A percentile compares a stretch with the other conserved stretches of the same genome.
These are phyloP conservation scores for Boletus tylopilopsis DNA, from an alignment of 768 basidiomycete genomes.

Conservation along the genomic window DNA sequence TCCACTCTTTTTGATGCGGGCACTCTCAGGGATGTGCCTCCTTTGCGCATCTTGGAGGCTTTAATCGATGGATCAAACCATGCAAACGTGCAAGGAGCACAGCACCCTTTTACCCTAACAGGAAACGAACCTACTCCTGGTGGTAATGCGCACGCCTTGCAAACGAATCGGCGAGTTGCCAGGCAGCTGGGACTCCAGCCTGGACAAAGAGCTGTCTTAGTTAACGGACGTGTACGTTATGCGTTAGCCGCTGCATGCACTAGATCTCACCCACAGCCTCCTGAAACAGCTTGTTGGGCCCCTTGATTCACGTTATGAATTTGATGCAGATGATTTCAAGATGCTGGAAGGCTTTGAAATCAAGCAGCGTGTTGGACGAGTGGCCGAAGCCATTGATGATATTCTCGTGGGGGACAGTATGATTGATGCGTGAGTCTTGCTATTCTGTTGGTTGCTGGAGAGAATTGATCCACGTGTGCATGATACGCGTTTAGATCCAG, in stretches of 20 bases:
- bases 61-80: conserved; percentile 10
- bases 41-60: conserved; percentile 15
- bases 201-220: conserved; percentile 59
- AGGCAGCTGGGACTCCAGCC: conserved; percentile 56
- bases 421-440: conserved; percentile 40
- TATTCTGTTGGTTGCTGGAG: not conserved
- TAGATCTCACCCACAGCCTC: conserved; percentile 3
- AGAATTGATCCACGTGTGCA: not conserved
- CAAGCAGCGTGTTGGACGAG: conserved; percentile 62
- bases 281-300: conserved; percentile 70
- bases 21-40: conserved; percentile 30
- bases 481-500: conserved; percentile 38
- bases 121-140: conserved; percentile 26
- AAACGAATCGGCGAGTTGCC: conserved; percentile 44
- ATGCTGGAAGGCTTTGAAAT: conserved; percentile 73
- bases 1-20: conserved; percentile 46
- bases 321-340: conserved; percentile 68
- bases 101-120: conserved; percentile 37
- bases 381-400: conserved; percentile 60
- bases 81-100: conserved; percentile 21
- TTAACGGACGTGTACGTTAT: conserved; percentile 78
- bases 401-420: conserved; percentile 39
- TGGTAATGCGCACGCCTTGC: conserved; percentile 35
- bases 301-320: conserved; percentile 47
- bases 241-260: not conserved